Evolutionary conservation across 495 filamentous ascomycete genomes (phyloP), one percentile per base, ranked within the genome.

Genomic region (Trichoderma asperelloides): DNA sequence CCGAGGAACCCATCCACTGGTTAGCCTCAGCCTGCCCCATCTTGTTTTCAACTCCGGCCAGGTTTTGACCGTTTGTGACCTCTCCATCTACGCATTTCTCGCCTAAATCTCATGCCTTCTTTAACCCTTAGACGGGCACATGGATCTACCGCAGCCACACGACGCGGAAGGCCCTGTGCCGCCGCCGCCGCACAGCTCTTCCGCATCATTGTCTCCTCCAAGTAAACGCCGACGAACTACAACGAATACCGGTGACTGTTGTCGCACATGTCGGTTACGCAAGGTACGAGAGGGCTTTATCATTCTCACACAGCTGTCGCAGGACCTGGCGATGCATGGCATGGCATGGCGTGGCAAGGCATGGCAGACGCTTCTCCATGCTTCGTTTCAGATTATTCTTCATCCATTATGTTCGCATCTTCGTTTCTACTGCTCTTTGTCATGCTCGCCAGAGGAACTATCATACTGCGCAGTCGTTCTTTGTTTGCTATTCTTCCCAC

Each of bases 211-310:
- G 27, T 60, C 55, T 1, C 37, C 65, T 62, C 47, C 49, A 25
- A 51, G 18, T 30, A 68, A 68, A 25, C 67, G 67, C 3, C 67
- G 67, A 6, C 67, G 67, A 13, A 64, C 40, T 11, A 30, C 63
- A 1, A 55, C 67, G 13, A 63, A 21, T 41, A 41, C 33, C 43
- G 27, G 49, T n/a, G 55, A 68, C 45, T 68, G 67, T 30, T 68
- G 67, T 60, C 67, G 67, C 51, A 68, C 67, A 13, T 68, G 67
- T 23, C 28, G 67, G 43, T 49, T 68, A 49, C 62, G 67, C 45
- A 68, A 68, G 67, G 67, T 68, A 47, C 37, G 67, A 27, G 11
- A 3, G 27, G 47, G 21, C 18, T 28, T 30, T 60, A 3, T 60
- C 12, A 25, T 15, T 30, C 13, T 30, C 11, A 7, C 55, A 60